Conservation (phyloP, 257 asterid genomes). For the Haberlea rhodopensis region DNA sequence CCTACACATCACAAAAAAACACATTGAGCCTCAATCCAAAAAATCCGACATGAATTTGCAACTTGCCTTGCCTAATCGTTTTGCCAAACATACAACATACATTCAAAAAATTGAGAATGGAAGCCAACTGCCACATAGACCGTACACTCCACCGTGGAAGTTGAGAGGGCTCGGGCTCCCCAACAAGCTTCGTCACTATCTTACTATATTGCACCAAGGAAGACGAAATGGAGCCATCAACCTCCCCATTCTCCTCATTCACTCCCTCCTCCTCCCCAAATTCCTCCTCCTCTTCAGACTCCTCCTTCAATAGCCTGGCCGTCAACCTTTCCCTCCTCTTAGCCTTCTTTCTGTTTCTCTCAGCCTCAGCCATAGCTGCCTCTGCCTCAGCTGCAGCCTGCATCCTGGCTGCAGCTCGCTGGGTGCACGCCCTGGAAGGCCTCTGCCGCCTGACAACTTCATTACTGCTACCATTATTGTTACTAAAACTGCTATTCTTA, state of each 20-base stretch:
- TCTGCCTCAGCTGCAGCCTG: constrained; percentile 86
- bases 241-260: constrained; percentile 43
- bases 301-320: constrained; percentile 65
- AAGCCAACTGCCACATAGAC: constrained; percentile 98
- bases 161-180: constrained; percentile 84
- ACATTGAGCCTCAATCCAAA: constrained; percentile 27
- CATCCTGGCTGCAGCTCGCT: constrained; percentile 79
- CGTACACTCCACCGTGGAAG: constrained; percentile 81
- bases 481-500: constrained; percentile 29
- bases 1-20: constrained; percentile 48
- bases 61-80: constrained; percentile 6
- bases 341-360: constrained; percentile 56
- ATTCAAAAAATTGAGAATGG: constrained; percentile 85
- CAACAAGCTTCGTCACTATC: constrained; percentile 63
- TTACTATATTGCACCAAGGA: constrained; percentile 51
- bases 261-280: constrained; percentile 31
- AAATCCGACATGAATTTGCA: constrained; percentile 22
- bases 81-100: constrained; percentile 43
- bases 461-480: constrained; percentile 36
- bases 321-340: constrained; percentile 54
- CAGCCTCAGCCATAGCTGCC: constrained; percentile 57
- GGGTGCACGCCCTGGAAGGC: constrained; percentile 97
- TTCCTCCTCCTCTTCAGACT: constrained; percentile 44
- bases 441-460: constrained; percentile 65
- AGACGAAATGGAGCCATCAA: constrained; percentile 37